Base-by-base conservation (phyloP, 371 early-diverging fungal genomes). In the Rhizopus microsporus region DNA sequence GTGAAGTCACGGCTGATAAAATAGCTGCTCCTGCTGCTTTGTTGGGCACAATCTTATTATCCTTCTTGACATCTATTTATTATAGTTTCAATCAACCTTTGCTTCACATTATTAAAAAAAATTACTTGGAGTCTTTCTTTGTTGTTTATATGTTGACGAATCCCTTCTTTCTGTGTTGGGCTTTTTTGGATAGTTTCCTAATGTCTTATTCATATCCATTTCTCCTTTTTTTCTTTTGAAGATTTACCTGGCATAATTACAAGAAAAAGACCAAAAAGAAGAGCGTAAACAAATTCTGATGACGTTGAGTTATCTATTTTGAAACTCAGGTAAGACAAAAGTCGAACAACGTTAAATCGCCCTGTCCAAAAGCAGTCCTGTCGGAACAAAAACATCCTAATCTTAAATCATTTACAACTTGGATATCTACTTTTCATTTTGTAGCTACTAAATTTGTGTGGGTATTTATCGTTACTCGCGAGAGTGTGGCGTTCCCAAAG, bases 11-110 rank as follows among this genome's bases (percentile, higher is more conserved):
- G 7, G 62, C 67, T 30, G 62, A 66, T 23, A 66, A 54, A 51
- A 66, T 66, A 45, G 67, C 67, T 30, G 67, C 67, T 30, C 67
- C 67, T 16, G 67, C 67, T 55, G 67, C 67, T 46, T 66, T 59
- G 23, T 47, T 51, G 10, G 33, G 37, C 35, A 34, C 56, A 15
- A 15, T 48, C 33, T 46, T 54, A 3, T 17, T 48, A 39, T 57
- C 29, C 23, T 52, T 39, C 51, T 47, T 62, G 39, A 17, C 37
- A 31, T 16, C 5, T 29, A 13, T 12, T 33, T 15, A 51, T 57
- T 13, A 6, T 40, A 8, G 7, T 7, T 13, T 13, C 6, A 16
- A 31, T 16, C 7, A 32, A 23, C 4, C 51, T 39, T 46, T 48
- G 34, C 5, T 31, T 35, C 39, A 17, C 7, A 10, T 52, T 13